Percentiles rank a stretch among this genome's conserved stretches.
Evolutionary conservation across 2,329 filamentous ascomycete species (phyloP).

Genomic region (Magnaporthiopsis poae): DNA sequence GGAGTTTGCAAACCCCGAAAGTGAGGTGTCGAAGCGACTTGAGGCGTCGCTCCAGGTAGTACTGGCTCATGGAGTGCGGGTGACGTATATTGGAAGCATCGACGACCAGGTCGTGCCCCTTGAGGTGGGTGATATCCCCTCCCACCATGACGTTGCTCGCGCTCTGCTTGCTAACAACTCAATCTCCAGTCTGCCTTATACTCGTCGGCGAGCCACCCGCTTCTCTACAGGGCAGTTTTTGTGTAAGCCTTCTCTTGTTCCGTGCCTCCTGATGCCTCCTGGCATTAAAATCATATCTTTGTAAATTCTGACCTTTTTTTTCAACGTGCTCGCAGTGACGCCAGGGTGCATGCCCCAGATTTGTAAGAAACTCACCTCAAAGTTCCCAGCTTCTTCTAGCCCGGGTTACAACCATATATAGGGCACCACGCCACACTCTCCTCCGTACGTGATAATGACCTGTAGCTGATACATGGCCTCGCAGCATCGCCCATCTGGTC

Average conservation of each 20-base stretch:
- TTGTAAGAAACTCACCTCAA: conserved; percentile 45
- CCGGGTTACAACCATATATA: background rate
- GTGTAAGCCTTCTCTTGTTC: conserved; percentile 20
- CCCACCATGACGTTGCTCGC: background rate
- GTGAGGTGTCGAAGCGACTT: conserved; percentile 73
- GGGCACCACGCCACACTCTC: background rate
- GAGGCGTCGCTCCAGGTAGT: conserved; percentile 64
- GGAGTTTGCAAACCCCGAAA: conserved; percentile 77
- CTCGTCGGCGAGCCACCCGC: conserved; percentile 74
- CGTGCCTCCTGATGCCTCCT: too few species aligned
- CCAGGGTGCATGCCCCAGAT: conserved; percentile 80
- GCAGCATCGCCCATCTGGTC: conserved; percentile 72
- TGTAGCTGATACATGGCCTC: background rate
- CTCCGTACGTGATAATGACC: background rate
- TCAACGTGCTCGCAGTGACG: conserved; percentile 39
- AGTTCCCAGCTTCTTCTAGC: background rate
- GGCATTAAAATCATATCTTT: too few species aligned
- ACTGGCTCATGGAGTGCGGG: conserved; percentile 67
- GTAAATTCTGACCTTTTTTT: too few species aligned
- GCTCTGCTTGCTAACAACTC: conserved; percentile 19
- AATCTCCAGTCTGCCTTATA: conserved; percentile 65
- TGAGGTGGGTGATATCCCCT: conserved; percentile 46
- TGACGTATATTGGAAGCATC: conserved; percentile 86
- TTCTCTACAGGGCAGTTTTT: conserved; percentile 92
- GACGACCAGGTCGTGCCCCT: conserved; percentile 93